Evolutionary conservation across 2,329 filamentous ascomycete species (phyloP), one percentile per base, ranked within the genome.

Genomic region (Nemania diffusa): DNA sequence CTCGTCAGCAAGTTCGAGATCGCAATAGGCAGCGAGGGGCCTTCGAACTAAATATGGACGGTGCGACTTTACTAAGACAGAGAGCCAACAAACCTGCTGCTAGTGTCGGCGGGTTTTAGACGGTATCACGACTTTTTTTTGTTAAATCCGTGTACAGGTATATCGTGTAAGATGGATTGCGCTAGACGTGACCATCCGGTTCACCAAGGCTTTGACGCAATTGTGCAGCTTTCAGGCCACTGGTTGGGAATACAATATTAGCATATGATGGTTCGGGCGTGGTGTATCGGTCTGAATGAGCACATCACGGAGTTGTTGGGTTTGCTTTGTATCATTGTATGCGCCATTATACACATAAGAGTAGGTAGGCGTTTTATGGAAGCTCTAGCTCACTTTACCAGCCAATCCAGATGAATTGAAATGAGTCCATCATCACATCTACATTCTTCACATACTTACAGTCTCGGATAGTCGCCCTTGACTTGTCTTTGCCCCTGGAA

Each of bases 1-100:
- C 93, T 3, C 91, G 91, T 74, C 90, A 92, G 75, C 93, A 93
- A 76, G 93, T 96, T 5, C 82, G 84, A 46, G 88, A 90, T 51
- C 84, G 87, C 34, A 86, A 88, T 64, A 86, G 85, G 69, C 89
- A 92, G 73, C 92, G 91, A 79, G 94, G 93, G 34, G 90, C 92
- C 0, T 99, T 99, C 73, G 96, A 99, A 80, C 86, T 99, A 53
- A 97, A 90, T 76, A 83, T 99, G 42, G 93, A 97, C 71, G 96
- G 96, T 63, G 92, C 96, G 0, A 98, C 94, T 1, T 81, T 99
- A 58, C 83, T 99, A 4, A 94, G 94, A 34, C 88, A 94, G 73
- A 82, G 88, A 66, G 84, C 83, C 24, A 83, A 85, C 73, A 88
- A 89, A 73, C 79, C 86, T 51, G 79, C 84, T 26, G 81, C 84